phyloP scores from a whole-genome alignment of 192 early-diverging fungal species.

The Linnemannia hyalina region DNA sequence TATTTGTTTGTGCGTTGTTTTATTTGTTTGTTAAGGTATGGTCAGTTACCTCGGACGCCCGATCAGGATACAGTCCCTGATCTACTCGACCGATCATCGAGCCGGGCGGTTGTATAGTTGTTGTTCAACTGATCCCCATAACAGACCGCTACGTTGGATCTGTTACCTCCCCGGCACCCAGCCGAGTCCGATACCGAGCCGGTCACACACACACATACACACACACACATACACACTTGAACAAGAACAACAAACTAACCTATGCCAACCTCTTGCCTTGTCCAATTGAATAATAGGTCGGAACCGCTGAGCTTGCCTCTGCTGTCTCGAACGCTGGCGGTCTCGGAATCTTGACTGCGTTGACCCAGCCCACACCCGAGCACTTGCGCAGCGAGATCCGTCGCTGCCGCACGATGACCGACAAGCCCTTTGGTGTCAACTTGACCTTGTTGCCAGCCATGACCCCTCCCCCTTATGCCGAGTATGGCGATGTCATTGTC shows the following conservation, averaged over 20 bases:
- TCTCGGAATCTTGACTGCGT: conserved; percentile 77
- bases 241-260: neutral
- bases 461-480: conserved; percentile 82
- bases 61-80: too few relatives aligned
- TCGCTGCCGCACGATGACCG: conserved; percentile 80
- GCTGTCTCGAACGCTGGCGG: conserved; percentile 88
- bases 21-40: neutral
- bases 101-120: too few relatives aligned
- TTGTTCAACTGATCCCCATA: too few relatives aligned
- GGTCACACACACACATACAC: neutral
- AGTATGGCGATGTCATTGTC: conserved; percentile 80
- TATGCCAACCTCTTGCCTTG: neutral
- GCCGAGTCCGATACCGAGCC: too few relatives aligned
- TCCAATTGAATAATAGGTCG: conserved; percentile 30
- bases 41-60: neutral
- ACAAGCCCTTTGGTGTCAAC: conserved; percentile 87
- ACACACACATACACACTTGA: conserved; percentile 20
- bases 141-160: too few relatives aligned
- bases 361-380: conserved; percentile 87
- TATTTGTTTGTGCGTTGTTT: neutral
- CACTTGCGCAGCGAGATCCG: conserved; percentile 78
- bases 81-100: too few relatives aligned
- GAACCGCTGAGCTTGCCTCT: conserved; percentile 65
- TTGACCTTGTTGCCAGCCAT: conserved; percentile 86
- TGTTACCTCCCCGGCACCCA: too few relatives aligned